Evolutionary conservation across 169 alveolate genomes (phyloP).

Genomic region (Neospora caninum): DNA sequence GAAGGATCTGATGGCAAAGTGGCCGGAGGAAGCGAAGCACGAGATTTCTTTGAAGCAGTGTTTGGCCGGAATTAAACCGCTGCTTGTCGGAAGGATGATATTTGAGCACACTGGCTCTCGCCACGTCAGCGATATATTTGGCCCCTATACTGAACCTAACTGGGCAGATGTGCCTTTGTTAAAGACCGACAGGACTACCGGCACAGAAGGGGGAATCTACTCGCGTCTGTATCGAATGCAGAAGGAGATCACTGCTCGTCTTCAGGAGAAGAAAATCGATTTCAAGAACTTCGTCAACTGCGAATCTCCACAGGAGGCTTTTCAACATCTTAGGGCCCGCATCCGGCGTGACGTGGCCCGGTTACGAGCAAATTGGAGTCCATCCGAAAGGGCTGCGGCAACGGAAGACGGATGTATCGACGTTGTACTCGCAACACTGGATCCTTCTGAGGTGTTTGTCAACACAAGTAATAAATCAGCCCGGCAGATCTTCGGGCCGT

Average conservation of each 20-base stretch:
- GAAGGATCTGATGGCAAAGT: background rate
- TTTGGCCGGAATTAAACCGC: background rate
- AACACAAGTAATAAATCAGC: background rate
- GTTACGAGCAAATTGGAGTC: background rate
- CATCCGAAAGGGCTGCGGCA: background rate
- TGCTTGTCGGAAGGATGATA: background rate
- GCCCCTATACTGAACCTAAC: background rate
- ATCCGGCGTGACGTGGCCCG: background rate
- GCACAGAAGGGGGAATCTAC: background rate
- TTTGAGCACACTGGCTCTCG: background rate
- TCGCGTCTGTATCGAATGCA: background rate
- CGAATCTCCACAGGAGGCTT: background rate
- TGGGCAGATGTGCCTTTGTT: background rate
- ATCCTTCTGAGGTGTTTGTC: background rate
- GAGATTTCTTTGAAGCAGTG: slow-evolving; percentile 1
- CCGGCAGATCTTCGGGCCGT: background rate
- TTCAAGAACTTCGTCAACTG: background rate
- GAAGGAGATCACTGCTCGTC: background rate
- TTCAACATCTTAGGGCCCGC: background rate
- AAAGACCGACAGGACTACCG: no score
- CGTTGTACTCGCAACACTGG: background rate
- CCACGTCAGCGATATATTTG: background rate
- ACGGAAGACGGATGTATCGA: background rate
- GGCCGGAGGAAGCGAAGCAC: background rate
- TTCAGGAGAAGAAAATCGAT: background rate